Conservation (phyloP, 1,139 yeast species). For the Geotrichum cucujoidarum region DNA sequence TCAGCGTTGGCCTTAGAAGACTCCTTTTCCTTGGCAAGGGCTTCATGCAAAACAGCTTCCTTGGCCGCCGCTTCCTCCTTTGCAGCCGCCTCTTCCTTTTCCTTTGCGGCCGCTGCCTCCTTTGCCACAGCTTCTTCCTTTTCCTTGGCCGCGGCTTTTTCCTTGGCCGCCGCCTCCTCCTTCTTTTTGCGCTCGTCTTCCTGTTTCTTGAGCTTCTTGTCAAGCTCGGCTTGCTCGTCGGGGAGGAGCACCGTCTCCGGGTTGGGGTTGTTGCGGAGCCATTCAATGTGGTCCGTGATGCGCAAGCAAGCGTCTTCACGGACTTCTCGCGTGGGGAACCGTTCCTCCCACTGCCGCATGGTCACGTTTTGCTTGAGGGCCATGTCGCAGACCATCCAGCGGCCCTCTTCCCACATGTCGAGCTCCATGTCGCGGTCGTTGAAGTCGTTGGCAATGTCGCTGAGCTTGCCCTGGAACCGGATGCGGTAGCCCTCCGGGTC, state of each 20-base stretch:
- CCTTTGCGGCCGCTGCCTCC: not conserved
- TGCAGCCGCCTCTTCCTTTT: not conserved
- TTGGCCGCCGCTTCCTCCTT: not conserved
- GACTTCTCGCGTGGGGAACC: slow-evolving; percentile 45
- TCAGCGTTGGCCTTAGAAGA: not conserved
- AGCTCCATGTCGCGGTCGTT: slow-evolving; percentile 48
- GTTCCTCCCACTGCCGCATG: slow-evolving; percentile 45
- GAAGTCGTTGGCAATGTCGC: slow-evolving; percentile 46
- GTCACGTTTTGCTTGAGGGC: slow-evolving; percentile 34
- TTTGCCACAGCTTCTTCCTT: not conserved
- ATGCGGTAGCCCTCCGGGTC: slow-evolving; percentile 8
- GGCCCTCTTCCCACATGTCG: slow-evolving; percentile 58
- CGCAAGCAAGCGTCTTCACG: slow-evolving; percentile 27
- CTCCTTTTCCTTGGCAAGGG: not conserved
- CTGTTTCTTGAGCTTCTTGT: not conserved
- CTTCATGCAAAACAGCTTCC: no score
- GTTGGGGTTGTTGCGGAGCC: slow-evolving; percentile 25
- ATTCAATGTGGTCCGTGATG: slow-evolving; percentile 30
- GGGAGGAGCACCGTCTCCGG: slow-evolving; percentile 1
- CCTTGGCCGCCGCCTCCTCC: not conserved
- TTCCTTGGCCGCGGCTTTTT: not conserved
- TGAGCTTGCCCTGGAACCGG: slow-evolving; percentile 48
- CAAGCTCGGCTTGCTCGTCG: not conserved
- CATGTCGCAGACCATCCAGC: slow-evolving; percentile 52
- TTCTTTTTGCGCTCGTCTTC: not conserved